These are phyloP conservation scores for Rubia tinctorum DNA, from an alignment of 305 asterid species.

Conservation along the genomic window DNA sequence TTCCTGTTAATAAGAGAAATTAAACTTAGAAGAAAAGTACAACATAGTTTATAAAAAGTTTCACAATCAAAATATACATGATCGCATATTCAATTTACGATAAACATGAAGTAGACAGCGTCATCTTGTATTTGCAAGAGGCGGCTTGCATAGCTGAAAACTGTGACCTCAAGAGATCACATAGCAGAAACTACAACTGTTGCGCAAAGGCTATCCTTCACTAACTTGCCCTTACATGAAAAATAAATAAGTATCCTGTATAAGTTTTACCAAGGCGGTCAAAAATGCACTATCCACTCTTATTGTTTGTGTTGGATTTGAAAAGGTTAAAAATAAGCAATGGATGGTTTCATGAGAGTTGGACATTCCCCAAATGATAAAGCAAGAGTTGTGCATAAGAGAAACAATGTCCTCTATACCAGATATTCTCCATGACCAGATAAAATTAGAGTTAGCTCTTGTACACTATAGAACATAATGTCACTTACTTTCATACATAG, in stretches of 20 bases:
- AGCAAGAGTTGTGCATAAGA: too few species aligned
- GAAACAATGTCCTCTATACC: not conserved
- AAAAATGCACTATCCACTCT: too few species aligned
- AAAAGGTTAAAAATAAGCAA: too few species aligned
- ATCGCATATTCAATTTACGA: not conserved
- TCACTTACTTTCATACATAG: conserved; percentile 67
- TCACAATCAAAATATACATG: not conserved
- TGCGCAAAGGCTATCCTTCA: not conserved
- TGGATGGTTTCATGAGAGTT: too few species aligned
- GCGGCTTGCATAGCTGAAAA: not conserved
- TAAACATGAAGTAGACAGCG: not conserved
- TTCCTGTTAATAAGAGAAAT: conserved; percentile 42
- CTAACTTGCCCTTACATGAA: too few species aligned
- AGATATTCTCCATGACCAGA: not conserved
- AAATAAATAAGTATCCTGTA: too few species aligned
- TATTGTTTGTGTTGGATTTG: too few species aligned
- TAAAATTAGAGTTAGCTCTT: not conserved
- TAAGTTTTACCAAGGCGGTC: too few species aligned
- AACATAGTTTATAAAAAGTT: not conserved
- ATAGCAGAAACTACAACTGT: not conserved
- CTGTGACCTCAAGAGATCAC: too few species aligned
- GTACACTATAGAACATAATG: not conserved
- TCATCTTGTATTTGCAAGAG: too few species aligned
- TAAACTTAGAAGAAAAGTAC: conserved; percentile 3
- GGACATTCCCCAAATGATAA: too few species aligned